These are phyloP conservation scores for Agaricales sp. DNA, from an alignment of 1,284 basidiomycete genomes.

Conservation along the genomic window DNA sequence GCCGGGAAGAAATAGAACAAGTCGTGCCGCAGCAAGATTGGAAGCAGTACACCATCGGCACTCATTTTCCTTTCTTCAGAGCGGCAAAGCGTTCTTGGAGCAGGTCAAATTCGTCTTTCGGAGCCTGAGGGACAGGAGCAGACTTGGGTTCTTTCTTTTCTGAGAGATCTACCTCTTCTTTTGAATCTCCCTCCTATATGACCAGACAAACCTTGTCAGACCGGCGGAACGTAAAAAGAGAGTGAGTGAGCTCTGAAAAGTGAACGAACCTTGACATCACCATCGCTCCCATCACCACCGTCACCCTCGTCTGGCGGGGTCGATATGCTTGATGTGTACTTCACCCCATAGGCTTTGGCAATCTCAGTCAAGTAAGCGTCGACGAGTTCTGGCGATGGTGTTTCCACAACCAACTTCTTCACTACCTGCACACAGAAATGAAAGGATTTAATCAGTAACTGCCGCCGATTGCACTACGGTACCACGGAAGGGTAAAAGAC, in stretches of 20 bases:
- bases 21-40: too few relatives aligned
- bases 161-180: slow-evolving; percentile 9
- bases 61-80: slow-evolving; percentile 58
- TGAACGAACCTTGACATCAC: slow-evolving; percentile 22
- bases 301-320: neutral
- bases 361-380: slow-evolving; percentile 86
- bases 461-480: neutral
- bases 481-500: slow-evolving; percentile 1
- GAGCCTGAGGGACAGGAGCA: slow-evolving; percentile 19
- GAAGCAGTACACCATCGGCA: too few relatives aligned
- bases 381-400: slow-evolving; percentile 68
- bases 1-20: too few relatives aligned
- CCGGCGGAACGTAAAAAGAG: neutral
- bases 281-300: slow-evolving; percentile 6
- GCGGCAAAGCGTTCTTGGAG: slow-evolving; percentile 68
- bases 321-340: slow-evolving; percentile 11
- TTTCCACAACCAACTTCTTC: slow-evolving; percentile 60
- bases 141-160: slow-evolving; percentile 13
- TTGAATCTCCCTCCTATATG: too few relatives aligned
- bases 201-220: too few relatives aligned
- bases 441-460: slow-evolving; percentile 5
- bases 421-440: slow-evolving; percentile 37
- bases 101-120: slow-evolving; percentile 62
- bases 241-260: neutral
- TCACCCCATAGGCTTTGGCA: slow-evolving; percentile 76